phyloP scores from a whole-genome alignment of 1,284 basidiomycete genomes.

The Schizophyllum commune region DNA sequence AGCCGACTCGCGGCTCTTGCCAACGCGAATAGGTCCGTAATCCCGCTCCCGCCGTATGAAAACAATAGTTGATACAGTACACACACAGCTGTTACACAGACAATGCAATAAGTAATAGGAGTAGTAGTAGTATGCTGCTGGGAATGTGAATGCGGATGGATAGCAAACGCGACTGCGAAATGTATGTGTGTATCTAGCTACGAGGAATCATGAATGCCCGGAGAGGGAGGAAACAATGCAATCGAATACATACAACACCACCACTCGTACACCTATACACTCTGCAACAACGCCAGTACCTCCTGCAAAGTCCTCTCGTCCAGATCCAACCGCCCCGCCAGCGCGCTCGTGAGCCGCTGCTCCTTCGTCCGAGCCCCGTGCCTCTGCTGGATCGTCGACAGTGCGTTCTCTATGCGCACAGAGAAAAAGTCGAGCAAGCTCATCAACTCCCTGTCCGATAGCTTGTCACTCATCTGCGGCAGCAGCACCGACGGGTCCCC shows the following conservation, averaged over 20 bases:
- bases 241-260: not conserved
- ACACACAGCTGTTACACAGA: not conserved
- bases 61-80: not conserved
- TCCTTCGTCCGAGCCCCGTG: constrained; percentile 1
- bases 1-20: not conserved
- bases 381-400: constrained; percentile 45
- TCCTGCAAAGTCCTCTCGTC: constrained; percentile 42
- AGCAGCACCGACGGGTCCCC: constrained; percentile 62
- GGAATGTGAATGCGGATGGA: not conserved
- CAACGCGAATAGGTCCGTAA: not conserved
- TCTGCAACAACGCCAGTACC: constrained; percentile 25
- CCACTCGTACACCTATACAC: not conserved
- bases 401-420: constrained; percentile 76
- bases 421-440: constrained; percentile 70
- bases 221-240: not conserved
- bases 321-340: constrained; percentile 14
- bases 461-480: constrained; percentile 66
- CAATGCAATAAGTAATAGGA: not conserved
- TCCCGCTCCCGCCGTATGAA: not conserved
- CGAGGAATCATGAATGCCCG: not conserved
- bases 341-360: not conserved
- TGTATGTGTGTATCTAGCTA: not conserved
- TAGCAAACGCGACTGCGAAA: not conserved
- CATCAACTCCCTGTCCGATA: constrained; percentile 71
- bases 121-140: not conserved